These are phyloP conservation scores for Candida glucosophila DNA, from an alignment of 1,139 yeast species.

Conservation along the genomic window DNA sequence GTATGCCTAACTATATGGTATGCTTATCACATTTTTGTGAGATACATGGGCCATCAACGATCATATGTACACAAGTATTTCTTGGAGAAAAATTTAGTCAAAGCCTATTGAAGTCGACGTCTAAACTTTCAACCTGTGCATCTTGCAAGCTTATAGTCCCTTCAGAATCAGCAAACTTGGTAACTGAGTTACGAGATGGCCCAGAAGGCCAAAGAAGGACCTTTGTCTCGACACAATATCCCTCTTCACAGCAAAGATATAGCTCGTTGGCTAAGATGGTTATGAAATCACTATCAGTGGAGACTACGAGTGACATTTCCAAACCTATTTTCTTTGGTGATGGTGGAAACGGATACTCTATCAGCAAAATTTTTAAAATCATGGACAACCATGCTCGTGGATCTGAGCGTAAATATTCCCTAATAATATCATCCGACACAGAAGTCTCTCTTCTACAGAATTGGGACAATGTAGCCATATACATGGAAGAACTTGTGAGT, in stretches of 20 bases:
- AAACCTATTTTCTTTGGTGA: conserved; percentile 72
- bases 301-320: conserved; percentile 56
- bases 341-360: conserved; percentile 55
- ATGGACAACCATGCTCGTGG: conserved; percentile 71
- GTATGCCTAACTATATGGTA: conserved; percentile 31
- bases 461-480: conserved; percentile 50
- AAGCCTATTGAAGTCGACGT: conserved; percentile 13
- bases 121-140: conserved; percentile 44
- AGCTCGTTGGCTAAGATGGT: conserved; percentile 52
- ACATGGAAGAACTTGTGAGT: conserved; percentile 43
- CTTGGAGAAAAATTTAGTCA: conserved; percentile 6
- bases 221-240: conserved; percentile 54
- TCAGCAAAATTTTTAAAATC: conserved; percentile 59
- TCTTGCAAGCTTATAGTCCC: conserved; percentile 52
- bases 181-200: conserved; percentile 13
- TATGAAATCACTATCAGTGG: conserved; percentile 63
- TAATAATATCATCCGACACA: conserved; percentile 53
- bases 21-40: conserved; percentile 81
- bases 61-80: conserved; percentile 58
- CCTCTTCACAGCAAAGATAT: conserved; percentile 44
- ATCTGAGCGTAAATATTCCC: conserved; percentile 63
- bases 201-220: conserved; percentile 5
- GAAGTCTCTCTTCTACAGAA: conserved; percentile 44
- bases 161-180: conserved; percentile 19
- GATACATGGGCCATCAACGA: conserved; percentile 72